A percentile compares a stretch with the other conserved stretches of the same genome.
Conservation (phyloP, 345 rosid species). For the Camelina sativa region DNA sequence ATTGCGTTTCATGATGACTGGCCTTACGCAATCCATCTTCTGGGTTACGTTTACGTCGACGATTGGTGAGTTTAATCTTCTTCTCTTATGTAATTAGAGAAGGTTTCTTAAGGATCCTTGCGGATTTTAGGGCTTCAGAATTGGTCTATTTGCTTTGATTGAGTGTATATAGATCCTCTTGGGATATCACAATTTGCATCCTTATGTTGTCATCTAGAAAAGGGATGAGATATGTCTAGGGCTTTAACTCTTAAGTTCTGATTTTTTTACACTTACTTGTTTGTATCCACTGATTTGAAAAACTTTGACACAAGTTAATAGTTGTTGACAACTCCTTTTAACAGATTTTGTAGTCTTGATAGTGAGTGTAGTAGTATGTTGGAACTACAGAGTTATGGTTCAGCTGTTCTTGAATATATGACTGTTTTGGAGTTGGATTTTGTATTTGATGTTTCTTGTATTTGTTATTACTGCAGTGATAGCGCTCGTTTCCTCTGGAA, state of each 20-base stretch:
- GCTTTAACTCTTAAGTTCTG: not conserved
- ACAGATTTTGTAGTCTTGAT: not conserved
- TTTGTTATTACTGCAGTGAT: conserved; percentile 53
- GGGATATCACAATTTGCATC: no score
- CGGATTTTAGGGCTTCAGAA: not conserved
- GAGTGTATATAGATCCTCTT: not conserved
- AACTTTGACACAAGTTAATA: not conserved
- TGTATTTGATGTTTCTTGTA: not conserved
- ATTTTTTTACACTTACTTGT: not conserved
- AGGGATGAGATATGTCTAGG: not conserved
- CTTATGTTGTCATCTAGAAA: no score
- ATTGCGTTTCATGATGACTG: conserved; percentile 77
- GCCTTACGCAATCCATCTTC: conserved; percentile 87
- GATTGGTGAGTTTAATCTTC: conserved; percentile 56
- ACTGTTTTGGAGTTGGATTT: not conserved
- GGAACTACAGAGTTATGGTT: not conserved
- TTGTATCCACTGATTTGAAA: not conserved
- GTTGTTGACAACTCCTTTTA: not conserved
- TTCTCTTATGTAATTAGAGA: not conserved
- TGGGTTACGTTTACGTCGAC: conserved; percentile 63
- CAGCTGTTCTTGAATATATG: not conserved
- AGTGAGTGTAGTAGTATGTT: not conserved
- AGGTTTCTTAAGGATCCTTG: not conserved
- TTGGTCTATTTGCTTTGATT: not conserved
- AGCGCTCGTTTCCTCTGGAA: conserved; percentile 88